phyloP scores from a whole-genome alignment of 2,329 filamentous ascomycete genomes.

The Microascus cirrosus region DNA sequence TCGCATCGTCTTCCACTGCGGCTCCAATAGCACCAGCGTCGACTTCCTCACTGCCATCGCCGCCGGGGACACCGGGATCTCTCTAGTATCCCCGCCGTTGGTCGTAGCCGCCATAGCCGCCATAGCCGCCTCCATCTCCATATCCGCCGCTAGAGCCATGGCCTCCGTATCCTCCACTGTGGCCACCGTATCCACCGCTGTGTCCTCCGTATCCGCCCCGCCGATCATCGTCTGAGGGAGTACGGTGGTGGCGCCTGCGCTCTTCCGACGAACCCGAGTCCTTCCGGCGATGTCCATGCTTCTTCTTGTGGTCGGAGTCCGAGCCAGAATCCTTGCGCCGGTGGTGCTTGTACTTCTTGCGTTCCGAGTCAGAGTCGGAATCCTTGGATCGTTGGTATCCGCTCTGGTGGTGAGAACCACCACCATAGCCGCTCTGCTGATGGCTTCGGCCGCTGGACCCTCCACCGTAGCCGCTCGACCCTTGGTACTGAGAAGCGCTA shows the following conservation, averaged over 20 bases:
- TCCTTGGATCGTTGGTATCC: neutral
- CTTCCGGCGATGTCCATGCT: slow-evolving; percentile 7
- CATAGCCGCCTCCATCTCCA: neutral
- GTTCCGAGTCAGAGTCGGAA: neutral
- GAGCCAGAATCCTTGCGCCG: neutral
- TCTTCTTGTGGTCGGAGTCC: slow-evolving; percentile 11
- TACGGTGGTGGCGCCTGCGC: neutral
- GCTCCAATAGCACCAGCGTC: neutral
- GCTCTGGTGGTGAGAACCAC: neutral
- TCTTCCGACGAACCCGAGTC: slow-evolving; percentile 5
- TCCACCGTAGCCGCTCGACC: neutral
- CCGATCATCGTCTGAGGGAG: neutral
- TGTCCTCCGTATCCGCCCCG: neutral
- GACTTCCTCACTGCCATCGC: neutral
- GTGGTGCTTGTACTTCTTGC: neutral
- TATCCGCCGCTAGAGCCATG: neutral
- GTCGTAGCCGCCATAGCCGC: neutral
- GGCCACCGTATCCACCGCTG: neutral
- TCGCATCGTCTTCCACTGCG: neutral
- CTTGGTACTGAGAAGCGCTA: neutral
- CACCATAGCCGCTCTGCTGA: neutral
- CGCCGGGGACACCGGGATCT: neutral
- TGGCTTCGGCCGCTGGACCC: neutral
- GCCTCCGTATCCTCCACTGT: neutral
- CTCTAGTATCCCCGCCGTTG: slow-evolving; percentile 1